These are phyloP conservation scores for Solanum lycopersicoides DNA, from an alignment of 257 asterid species.

Conservation along the genomic window DNA sequence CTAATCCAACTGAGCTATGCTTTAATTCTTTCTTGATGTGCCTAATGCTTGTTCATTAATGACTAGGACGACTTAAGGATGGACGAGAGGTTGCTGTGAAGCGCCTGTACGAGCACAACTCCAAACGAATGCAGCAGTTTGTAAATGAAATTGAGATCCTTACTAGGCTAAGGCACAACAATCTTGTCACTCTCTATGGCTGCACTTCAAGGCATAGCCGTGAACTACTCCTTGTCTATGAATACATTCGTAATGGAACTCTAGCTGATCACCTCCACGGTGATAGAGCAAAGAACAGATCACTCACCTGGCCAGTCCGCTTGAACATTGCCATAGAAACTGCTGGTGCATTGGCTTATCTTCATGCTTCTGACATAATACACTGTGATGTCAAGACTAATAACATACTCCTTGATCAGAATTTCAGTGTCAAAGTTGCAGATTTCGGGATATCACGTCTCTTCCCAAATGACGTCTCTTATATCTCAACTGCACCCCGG, in stretches of 20 bases:
- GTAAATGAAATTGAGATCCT: slow-evolving; percentile 5
- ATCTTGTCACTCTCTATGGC: not conserved
- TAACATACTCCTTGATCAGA: not conserved
- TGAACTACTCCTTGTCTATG: not conserved
- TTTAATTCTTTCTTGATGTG: not conserved
- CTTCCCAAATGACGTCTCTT: not conserved
- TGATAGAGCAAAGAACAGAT: not conserved
- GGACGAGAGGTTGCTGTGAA: slow-evolving; percentile 4
- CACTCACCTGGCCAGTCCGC: not conserved
- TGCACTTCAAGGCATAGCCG: not conserved
- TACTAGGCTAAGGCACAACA: not conserved
- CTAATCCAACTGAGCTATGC: not conserved
- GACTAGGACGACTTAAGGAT: not conserved
- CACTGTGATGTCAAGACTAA: not conserved
- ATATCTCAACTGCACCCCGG: not conserved
- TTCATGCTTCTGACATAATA: not conserved
- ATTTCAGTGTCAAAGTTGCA: not conserved
- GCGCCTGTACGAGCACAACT: not conserved
- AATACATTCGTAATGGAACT: not conserved
- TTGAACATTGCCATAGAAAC: not conserved
- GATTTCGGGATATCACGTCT: not conserved
- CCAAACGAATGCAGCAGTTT: not conserved
- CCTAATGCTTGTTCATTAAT: not conserved
- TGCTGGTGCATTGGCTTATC: slow-evolving; percentile 1
- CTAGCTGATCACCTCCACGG: slow-evolving; percentile 1